A percentile compares a stretch with the other conserved stretches of the same genome.
phyloP scores from a whole-genome alignment of 768 basidiomycete genomes.

The Termitomyces sp. region DNA sequence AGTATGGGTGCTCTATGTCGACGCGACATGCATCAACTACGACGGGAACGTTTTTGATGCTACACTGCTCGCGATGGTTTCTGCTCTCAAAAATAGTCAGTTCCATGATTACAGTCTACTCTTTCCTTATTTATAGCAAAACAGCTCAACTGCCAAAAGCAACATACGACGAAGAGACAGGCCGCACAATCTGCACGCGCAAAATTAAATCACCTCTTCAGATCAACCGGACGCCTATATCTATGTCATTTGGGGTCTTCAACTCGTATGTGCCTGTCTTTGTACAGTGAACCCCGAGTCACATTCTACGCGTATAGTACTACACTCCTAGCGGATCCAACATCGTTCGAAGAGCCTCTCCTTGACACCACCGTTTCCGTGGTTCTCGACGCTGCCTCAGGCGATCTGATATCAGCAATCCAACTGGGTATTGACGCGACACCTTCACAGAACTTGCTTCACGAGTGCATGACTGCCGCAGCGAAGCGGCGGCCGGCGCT shows the following conservation, averaged over 20 bases:
- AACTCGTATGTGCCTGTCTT: conserved; percentile 50
- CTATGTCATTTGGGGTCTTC: conserved; percentile 76
- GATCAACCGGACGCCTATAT: conserved; percentile 40
- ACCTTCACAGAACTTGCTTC: conserved; percentile 16
- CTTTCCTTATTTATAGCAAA: background rate
- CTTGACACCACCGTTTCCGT: conserved; percentile 68
- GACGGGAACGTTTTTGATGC: conserved; percentile 97
- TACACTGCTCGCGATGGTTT: conserved; percentile 79
- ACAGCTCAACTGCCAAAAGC: conserved; percentile 70
- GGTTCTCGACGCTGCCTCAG: conserved; percentile 43
- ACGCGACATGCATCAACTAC: conserved; percentile 94
- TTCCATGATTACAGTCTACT: conserved; percentile 1
- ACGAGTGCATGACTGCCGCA: conserved; percentile 21
- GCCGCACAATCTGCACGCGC: conserved; percentile 58
- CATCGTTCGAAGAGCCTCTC: conserved; percentile 86
- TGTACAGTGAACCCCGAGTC: background rate
- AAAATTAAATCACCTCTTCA: conserved; percentile 38
- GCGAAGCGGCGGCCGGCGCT: conserved; percentile 15
- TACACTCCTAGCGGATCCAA: conserved; percentile 70
- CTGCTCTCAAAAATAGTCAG: conserved; percentile 82
- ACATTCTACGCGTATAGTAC: background rate
- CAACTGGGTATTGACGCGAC: conserved; percentile 44
- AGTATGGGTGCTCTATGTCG: conserved; percentile 93
- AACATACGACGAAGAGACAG: conserved; percentile 61
- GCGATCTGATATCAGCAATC: conserved; percentile 43